Conservation (phyloP, 805 yeast species). For the Candida anglica region DNA sequence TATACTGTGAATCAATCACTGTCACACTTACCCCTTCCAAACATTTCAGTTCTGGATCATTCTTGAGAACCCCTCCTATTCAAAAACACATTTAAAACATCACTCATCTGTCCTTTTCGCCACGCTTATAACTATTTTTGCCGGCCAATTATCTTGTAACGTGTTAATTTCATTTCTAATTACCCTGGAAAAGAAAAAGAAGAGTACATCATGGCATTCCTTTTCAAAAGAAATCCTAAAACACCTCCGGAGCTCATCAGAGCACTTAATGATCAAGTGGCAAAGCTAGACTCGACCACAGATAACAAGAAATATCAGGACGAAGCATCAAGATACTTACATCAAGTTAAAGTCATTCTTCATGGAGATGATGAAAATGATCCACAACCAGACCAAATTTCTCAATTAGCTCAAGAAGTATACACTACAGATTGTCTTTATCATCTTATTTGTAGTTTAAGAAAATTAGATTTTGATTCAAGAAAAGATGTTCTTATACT, state of each 20-base stretch:
- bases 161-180: no score
- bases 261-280: constrained; percentile 67
- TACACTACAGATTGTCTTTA: constrained; percentile 67
- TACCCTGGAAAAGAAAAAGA: no score
- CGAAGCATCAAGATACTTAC: constrained; percentile 62
- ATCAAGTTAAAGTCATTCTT: constrained; percentile 61
- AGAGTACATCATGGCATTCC: constrained; percentile 72
- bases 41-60: no score
- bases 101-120: no score
- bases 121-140: no score
- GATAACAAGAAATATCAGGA: constrained; percentile 55
- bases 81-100: no score
- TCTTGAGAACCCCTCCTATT: no score
- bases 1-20: no score
- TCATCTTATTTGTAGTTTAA: constrained; percentile 54
- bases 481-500: constrained; percentile 76
- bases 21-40: no score
- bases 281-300: constrained; percentile 52
- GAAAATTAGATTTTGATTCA: constrained; percentile 81
- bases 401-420: constrained; percentile 75
- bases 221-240: constrained; percentile 87
- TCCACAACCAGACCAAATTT: constrained; percentile 69
- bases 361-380: constrained; percentile 66
- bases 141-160: no score
- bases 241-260: constrained; percentile 83